Evolutionary conservation across 208 protist genomes (phyloP).

Genomic region (Crithidia thermophila): DNA sequence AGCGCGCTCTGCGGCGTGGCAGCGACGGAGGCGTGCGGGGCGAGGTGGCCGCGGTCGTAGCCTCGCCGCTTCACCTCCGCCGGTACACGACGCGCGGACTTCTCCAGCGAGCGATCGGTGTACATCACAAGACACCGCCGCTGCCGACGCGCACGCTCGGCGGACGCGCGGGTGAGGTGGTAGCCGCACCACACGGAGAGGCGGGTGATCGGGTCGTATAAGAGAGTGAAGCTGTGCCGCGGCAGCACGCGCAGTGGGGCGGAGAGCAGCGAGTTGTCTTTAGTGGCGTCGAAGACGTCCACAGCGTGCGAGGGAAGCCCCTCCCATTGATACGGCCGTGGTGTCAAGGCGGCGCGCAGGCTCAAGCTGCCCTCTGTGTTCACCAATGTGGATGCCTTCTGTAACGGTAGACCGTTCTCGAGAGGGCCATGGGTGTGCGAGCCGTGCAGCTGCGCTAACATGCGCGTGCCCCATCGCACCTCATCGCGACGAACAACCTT

Average conservation of each 20-base stretch:
- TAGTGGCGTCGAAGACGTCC: conserved; percentile 16
- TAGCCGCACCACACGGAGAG: conserved; percentile 58
- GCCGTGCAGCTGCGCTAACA: conserved; percentile 1
- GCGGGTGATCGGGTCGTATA: conserved; percentile 46
- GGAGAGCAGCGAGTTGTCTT: not conserved
- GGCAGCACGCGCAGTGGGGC: conserved; percentile 30
- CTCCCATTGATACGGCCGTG: too few species aligned
- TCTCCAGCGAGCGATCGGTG: conserved; percentile 43
- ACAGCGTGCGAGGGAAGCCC: conserved; percentile 1
- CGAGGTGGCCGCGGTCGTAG: conserved; percentile 72
- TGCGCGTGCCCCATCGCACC: conserved; percentile 18
- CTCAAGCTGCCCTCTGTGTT: not conserved
- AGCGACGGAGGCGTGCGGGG: conserved; percentile 63
- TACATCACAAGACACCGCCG: conserved; percentile 32
- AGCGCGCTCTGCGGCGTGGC: conserved; percentile 29
- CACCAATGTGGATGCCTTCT: too few species aligned
- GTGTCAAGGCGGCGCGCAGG: not conserved
- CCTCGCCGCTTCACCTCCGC: conserved; percentile 23
- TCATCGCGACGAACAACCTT: not conserved
- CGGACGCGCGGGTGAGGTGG: conserved; percentile 31
- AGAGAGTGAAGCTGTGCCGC: conserved; percentile 44
- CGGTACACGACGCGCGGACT: conserved; percentile 16
- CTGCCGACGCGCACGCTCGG: conserved; percentile 33
- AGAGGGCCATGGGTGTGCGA: not conserved
- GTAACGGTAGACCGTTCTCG: too few species aligned